A percentile compares a stretch with the other conserved stretches of the same genome.
phyloP scores from a whole-genome alignment of 2,329 filamentous ascomycete genomes.

The Periconia digitata region DNA sequence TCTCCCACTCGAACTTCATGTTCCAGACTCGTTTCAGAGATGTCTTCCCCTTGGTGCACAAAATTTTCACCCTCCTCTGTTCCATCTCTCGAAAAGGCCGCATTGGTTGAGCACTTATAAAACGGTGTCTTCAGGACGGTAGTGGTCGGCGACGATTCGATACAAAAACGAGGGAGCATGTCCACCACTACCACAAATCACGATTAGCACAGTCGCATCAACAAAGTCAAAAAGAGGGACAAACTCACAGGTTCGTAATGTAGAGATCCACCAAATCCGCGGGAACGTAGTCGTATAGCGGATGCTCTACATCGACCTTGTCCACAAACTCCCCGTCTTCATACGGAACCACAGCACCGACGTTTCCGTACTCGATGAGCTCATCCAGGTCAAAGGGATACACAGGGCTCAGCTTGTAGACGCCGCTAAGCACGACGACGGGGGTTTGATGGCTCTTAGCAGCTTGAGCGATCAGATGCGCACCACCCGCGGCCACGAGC shows the following conservation, averaged over 20 bases:
- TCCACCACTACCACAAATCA: slow-evolving; percentile 54
- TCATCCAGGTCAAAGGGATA: slow-evolving; percentile 81
- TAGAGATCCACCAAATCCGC: slow-evolving; percentile 76
- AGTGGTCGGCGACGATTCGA: slow-evolving; percentile 73
- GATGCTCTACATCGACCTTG: slow-evolving; percentile 75
- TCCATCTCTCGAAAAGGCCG: too few species aligned
- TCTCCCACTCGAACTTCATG: too few species aligned
- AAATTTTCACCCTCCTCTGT: too few species aligned
- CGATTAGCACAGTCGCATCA: slow-evolving; percentile 11
- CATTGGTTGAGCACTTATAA: too few species aligned
- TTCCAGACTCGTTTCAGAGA: too few species aligned
- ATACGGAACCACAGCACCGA: slow-evolving; percentile 74
- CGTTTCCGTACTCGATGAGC: slow-evolving; percentile 83
- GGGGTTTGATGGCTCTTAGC: slow-evolving; percentile 80
- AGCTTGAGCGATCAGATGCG: slow-evolving; percentile 78
- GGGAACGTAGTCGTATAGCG: slow-evolving; percentile 79
- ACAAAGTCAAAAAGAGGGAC: slow-evolving; percentile 14
- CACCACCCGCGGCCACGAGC: slow-evolving; percentile 81
- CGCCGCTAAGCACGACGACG: slow-evolving; percentile 84
- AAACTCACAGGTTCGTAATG: slow-evolving; percentile 77
- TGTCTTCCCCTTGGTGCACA: too few species aligned
- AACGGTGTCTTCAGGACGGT: slow-evolving; percentile 71
- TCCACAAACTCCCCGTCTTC: slow-evolving; percentile 79
- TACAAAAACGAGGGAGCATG: slow-evolving; percentile 74
- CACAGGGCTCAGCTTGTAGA: slow-evolving; percentile 92